Conservation (phyloP, 805 yeast genomes). For the Wickerhamiella spandovensis region DNA sequence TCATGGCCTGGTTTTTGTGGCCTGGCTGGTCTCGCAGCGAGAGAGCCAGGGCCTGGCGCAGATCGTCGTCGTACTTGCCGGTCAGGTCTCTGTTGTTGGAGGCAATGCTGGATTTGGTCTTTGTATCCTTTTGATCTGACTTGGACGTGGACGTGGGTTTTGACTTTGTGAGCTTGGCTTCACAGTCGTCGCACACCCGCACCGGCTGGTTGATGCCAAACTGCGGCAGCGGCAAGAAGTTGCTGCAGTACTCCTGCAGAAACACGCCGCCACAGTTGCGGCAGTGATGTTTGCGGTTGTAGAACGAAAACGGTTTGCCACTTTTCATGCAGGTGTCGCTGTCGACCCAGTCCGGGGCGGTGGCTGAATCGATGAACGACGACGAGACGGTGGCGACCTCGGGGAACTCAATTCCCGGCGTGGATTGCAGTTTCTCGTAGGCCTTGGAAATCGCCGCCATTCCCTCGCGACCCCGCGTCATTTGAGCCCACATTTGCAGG, state of each 20-base stretch:
- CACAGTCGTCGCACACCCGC: slow-evolving; percentile 87
- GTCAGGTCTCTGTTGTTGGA: slow-evolving; percentile 20
- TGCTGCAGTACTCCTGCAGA: slow-evolving; percentile 73
- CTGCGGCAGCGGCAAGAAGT: slow-evolving; percentile 57
- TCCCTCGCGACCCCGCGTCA: slow-evolving; percentile 55
- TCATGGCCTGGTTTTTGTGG: too few species aligned
- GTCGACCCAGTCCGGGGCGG: slow-evolving; percentile 97
- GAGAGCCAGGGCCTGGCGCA: slow-evolving; percentile 63
- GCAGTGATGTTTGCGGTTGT: slow-evolving; percentile 92
- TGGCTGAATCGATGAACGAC: slow-evolving; percentile 67
- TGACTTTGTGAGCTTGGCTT: slow-evolving; percentile 36
- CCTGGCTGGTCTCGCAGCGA: slow-evolving; percentile 58
- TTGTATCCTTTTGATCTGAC: slow-evolving; percentile 5
- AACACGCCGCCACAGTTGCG: slow-evolving; percentile 94
- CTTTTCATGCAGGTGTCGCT: slow-evolving; percentile 93
- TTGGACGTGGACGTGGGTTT: slow-evolving; percentile 40
- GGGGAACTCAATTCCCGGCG: slow-evolving; percentile 57
- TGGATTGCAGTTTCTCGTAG: slow-evolving; percentile 41
- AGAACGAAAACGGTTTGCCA: slow-evolving; percentile 60
- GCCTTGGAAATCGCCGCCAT: slow-evolving; percentile 49
- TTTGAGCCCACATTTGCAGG: slow-evolving; percentile 65
- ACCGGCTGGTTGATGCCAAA: slow-evolving; percentile 82
- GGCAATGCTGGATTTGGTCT: slow-evolving; percentile 16
- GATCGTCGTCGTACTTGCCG: slow-evolving; percentile 36
- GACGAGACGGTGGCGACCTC: slow-evolving; percentile 22